phyloP scores from a whole-genome alignment of 2,329 filamentous ascomycete genomes.

The Leptographium galeiforme region DNA sequence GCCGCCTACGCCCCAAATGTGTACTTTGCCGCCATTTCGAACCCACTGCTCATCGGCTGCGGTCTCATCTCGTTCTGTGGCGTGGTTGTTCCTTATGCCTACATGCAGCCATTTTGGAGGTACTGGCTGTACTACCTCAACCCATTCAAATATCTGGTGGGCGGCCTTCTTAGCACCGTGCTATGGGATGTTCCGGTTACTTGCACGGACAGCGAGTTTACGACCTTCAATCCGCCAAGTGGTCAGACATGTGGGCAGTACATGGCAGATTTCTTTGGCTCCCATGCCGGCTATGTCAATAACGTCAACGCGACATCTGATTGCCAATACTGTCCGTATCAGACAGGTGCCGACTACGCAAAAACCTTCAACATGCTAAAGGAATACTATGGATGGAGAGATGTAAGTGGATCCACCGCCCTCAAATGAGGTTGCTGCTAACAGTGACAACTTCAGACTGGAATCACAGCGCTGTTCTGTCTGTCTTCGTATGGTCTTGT shows the following conservation, averaged over 20 bases:
- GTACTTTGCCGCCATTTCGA: conserved; percentile 43
- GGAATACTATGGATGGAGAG: conserved; percentile 53
- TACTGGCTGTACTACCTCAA: conserved; percentile 51
- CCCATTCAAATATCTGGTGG: conserved; percentile 49
- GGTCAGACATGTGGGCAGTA: conserved; percentile 45
- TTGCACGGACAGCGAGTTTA: conserved; percentile 36
- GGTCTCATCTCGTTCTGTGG: conserved; percentile 57
- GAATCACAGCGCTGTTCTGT: conserved; percentile 42
- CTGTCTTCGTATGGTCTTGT: conserved; percentile 37
- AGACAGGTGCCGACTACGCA: conserved; percentile 45
- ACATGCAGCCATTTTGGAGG: conserved; percentile 53
- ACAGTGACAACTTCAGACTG: conserved; percentile 19
- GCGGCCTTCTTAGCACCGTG: conserved; percentile 38
- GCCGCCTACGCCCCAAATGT: conserved; percentile 49
- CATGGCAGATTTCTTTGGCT: conserved; percentile 35
- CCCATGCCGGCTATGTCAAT: conserved; percentile 31
- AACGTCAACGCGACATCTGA: conserved; percentile 48
- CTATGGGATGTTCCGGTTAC: conserved; percentile 31
- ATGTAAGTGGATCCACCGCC: conserved; percentile 21
- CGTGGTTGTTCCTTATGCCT: conserved; percentile 53
- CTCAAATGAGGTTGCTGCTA: too few species aligned
- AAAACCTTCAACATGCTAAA: conserved; percentile 42
- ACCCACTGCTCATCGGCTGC: conserved; percentile 40
- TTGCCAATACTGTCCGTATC: conserved; percentile 46
- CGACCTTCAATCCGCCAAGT: conserved; percentile 34